Conservation (phyloP, 2,329 filamentous ascomycete species). For the Chrysosporium keratinophilum region DNA sequence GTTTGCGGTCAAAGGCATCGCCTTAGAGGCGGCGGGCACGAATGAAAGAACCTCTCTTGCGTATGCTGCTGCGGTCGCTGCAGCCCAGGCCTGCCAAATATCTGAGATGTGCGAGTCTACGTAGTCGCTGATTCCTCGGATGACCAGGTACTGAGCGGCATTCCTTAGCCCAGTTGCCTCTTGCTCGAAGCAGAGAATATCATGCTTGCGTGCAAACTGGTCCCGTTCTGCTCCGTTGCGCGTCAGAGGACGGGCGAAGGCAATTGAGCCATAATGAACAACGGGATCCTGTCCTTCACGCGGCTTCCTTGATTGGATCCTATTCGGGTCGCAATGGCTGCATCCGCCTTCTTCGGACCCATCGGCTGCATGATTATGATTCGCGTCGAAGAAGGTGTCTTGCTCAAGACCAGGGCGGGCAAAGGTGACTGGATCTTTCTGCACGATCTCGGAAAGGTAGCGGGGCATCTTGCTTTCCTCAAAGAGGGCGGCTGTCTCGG, state of each 20-base stretch:
- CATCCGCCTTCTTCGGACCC: too few species aligned
- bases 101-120: constrained; percentile 18
- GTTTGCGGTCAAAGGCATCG: too few species aligned
- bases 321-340: too few species aligned
- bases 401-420: constrained; percentile 10
- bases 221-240: background rate
- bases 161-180: constrained; percentile 16
- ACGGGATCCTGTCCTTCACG: background rate
- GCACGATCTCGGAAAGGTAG: constrained; percentile 16
- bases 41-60: constrained; percentile 16
- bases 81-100: constrained; percentile 19
- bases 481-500: too few species aligned
- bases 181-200: constrained; percentile 15
- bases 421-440: constrained; percentile 15
- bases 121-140: constrained; percentile 20
- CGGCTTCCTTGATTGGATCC: background rate
- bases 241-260: background rate
- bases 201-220: background rate
- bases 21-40: too few species aligned
- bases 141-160: constrained; percentile 16
- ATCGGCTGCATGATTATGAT: constrained; percentile 22
- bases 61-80: constrained; percentile 17
- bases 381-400: constrained; percentile 20
- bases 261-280: constrained; percentile 5
- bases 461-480: constrained; percentile 17